phyloP scores from a whole-genome alignment of 306 rosid genomes.

The Cyamopsis tetragonoloba region DNA sequence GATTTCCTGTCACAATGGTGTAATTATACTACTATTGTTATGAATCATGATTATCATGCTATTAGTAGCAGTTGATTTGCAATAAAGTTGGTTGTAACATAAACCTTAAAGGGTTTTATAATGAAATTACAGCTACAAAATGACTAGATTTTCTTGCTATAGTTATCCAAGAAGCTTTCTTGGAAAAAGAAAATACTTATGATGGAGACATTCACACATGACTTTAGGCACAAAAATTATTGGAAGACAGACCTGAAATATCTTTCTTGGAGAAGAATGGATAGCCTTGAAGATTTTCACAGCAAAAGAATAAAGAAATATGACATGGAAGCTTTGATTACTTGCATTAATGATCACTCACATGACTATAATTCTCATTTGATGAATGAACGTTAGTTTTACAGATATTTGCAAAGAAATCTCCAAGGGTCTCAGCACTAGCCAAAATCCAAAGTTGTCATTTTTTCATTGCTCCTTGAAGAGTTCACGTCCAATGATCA shows the following conservation, averaged over 20 bases:
- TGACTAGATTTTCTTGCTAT: too few relatives aligned
- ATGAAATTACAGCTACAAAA: neutral
- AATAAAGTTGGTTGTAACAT: neutral
- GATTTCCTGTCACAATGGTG: conserved; percentile 10
- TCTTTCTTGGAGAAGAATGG: neutral
- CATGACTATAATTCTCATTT: conserved; percentile 12
- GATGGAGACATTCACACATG: neutral
- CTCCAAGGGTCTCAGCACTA: neutral
- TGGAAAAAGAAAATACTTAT: neutral
- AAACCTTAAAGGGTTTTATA: neutral
- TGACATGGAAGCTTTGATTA: neutral
- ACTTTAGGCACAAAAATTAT: neutral
- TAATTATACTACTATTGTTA: neutral
- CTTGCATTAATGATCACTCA: conserved; percentile 3
- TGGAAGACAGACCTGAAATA: neutral
- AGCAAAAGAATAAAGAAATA: neutral
- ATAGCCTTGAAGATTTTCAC: neutral
- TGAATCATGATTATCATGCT: neutral
- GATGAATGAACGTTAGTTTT: conserved; percentile 21
- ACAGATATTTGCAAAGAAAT: conserved; percentile 2
- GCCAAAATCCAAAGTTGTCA: neutral
- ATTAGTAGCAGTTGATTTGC: neutral
- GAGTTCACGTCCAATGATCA: conserved; percentile 89
- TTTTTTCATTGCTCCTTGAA: conserved; percentile 71
- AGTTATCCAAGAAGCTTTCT: neutral